Base-by-base conservation (phyloP, 129 eudicot species). In the Flaveria brownii region DNA sequence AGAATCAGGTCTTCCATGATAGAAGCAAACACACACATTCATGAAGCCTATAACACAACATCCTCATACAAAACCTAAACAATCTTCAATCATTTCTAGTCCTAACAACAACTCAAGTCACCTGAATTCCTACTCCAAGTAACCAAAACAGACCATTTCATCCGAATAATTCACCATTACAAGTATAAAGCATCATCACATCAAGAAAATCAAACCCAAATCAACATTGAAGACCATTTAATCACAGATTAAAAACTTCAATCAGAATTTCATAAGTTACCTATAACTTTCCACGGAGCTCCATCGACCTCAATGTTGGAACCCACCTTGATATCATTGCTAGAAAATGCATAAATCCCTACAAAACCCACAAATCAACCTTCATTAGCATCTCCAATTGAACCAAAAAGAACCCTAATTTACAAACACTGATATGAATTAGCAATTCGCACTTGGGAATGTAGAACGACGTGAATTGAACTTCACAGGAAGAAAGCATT, bases 251-350 rank as follows among this genome's bases (percentile, higher is more conserved):
- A 49, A 64, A 20, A 64, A 7, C 62, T 60, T 6, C 43, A 63
- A 71, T 10, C 41, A 33, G 54, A 3, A 22, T 12, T 25, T 61
- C 5, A 10, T 8, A 70, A 22, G 30, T 81, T 81, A 91, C 97
- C 97, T 70, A 88, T 78, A 71, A 91, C 95, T 80, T 79, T 91
- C 92, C 95, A 91, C 61, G 97, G 97, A 68, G 78, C 12, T 10
- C 97, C 97, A 68, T 91, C 97, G 2, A 91, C 97, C 81, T 91
- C 97, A 83, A 91, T 78, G 81, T 82, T 88, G 76, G 86, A 80
- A 59, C 97, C 97, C 60, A 91, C 97, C 82, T 88, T 91, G 0
- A 91, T 91, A 71, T 91, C 95, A 78, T 91, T 91, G 76, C 97
- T 88, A 61, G 90, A 80, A 55, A 83, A 76, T 1, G 95, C 95